phyloP scores from a whole-genome alignment of 148 eudicot species.

The Vaccinium vitisidaea region DNA sequence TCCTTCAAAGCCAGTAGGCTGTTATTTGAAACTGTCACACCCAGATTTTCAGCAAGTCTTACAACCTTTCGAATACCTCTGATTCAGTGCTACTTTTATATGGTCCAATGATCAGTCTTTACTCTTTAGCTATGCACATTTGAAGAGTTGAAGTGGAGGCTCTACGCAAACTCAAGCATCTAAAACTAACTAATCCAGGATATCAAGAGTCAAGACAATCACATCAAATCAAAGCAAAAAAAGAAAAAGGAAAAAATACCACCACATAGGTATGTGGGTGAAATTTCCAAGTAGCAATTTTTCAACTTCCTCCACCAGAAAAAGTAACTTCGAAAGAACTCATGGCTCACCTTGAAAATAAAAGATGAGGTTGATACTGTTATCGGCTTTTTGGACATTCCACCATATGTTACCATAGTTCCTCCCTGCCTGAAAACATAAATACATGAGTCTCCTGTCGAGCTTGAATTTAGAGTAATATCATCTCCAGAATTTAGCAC shows the following conservation, averaged over 20 bases:
- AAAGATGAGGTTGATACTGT: constrained; percentile 81
- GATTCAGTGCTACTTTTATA: background rate
- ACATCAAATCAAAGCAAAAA: background rate
- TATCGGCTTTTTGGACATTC: constrained; percentile 92
- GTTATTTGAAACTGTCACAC: background rate
- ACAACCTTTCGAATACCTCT: background rate
- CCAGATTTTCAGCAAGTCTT: background rate
- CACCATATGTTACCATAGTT: constrained; percentile 98
- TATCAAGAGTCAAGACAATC: background rate
- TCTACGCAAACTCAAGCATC: background rate
- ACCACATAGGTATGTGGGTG: background rate
- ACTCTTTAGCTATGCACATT: background rate
- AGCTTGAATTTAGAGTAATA: background rate
- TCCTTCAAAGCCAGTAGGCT: background rate
- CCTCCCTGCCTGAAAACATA: constrained; percentile 65
- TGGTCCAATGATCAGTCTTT: background rate
- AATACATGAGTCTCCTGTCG: background rate
- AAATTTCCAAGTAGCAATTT: background rate
- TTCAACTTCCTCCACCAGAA: background rate
- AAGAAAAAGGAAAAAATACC: background rate
- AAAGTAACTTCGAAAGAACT: constrained; percentile 3
- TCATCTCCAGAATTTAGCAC: background rate
- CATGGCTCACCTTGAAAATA: constrained; percentile 72
- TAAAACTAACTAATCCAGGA: background rate
- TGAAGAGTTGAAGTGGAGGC: background rate